phyloP scores from a whole-genome alignment of 768 basidiomycete genomes.

The Suillus bovinus region DNA sequence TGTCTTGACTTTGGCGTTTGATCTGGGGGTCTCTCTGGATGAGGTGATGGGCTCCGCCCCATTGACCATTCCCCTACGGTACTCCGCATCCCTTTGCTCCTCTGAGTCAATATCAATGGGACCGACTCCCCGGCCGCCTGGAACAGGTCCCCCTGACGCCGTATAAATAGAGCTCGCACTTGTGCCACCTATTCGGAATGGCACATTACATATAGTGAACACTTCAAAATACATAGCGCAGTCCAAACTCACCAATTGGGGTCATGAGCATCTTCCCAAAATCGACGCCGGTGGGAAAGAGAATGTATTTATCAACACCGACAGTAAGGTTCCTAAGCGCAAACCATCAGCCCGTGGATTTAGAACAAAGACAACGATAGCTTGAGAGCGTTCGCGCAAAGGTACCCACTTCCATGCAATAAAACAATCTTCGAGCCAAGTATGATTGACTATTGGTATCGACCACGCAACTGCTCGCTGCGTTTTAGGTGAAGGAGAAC shows the following conservation, averaged over 20 bases:
- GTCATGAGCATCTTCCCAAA: slow-evolving; percentile 47
- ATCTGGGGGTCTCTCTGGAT: not conserved
- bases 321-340: slow-evolving; percentile 49
- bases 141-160: slow-evolving; percentile 28
- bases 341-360: not conserved
- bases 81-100: slow-evolving; percentile 19
- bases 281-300: slow-evolving; percentile 68
- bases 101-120: slow-evolving; percentile 24
- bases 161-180: not conserved
- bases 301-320: slow-evolving; percentile 64
- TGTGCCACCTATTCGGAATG: not conserved
- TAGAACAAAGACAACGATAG: not conserved
- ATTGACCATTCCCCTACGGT: not conserved
- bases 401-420: slow-evolving; percentile 58
- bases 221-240: not conserved
- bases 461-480: slow-evolving; percentile 76
- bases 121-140: slow-evolving; percentile 30
- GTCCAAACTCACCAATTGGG: not conserved
- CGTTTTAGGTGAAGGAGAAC: slow-evolving; percentile 56
- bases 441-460: slow-evolving; percentile 86
- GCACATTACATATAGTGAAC: not conserved
- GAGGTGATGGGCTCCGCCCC: not conserved
- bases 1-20: not conserved
- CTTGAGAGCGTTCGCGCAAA: not conserved
- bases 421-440: slow-evolving; percentile 92